phyloP scores from a whole-genome alignment of 2,329 filamentous ascomycete genomes.

The Fusarium compactum region DNA sequence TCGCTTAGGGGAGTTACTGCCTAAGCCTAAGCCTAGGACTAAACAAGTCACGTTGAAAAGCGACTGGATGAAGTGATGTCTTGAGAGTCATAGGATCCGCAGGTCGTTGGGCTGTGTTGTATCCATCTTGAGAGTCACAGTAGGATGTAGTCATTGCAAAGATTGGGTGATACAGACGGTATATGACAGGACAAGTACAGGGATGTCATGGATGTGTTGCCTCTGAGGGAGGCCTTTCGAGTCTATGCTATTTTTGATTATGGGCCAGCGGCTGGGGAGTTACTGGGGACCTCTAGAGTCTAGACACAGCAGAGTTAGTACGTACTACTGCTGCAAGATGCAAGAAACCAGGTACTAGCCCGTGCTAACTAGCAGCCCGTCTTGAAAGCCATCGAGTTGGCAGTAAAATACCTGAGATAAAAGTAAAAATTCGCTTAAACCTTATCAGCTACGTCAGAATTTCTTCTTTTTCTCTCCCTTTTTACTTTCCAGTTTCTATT shows the following conservation, averaged over 20 bases:
- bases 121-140: slow-evolving; percentile 1
- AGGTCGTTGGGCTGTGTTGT: slow-evolving; percentile 17
- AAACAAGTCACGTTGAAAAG: background rate
- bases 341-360: slow-evolving; percentile 8
- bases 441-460: background rate
- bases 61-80: background rate
- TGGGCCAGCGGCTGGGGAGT: slow-evolving; percentile 1
- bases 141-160: slow-evolving; percentile 14
- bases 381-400: background rate
- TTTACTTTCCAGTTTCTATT: background rate
- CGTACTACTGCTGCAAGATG: slow-evolving; percentile 8
- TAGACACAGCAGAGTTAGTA: background rate
- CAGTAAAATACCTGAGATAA: background rate
- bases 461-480: background rate
- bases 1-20: slow-evolving; percentile 1
- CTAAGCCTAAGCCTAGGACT: background rate
- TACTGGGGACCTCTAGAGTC: background rate
- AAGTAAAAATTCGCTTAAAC: background rate
- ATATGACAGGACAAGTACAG: slow-evolving; percentile 6
- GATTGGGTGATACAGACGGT: slow-evolving; percentile 15
- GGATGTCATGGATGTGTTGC: slow-evolving; percentile 16
- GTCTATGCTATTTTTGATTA: slow-evolving; percentile 37
- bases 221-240: background rate
- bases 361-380: background rate
- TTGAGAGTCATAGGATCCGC: slow-evolving; percentile 11